A percentile compares a stretch with the other conserved stretches of the same genome.
These are phyloP conservation scores for Trebouxia gelatinosa DNA, from an alignment of 163 green algal species.

Conservation along the genomic window DNA sequence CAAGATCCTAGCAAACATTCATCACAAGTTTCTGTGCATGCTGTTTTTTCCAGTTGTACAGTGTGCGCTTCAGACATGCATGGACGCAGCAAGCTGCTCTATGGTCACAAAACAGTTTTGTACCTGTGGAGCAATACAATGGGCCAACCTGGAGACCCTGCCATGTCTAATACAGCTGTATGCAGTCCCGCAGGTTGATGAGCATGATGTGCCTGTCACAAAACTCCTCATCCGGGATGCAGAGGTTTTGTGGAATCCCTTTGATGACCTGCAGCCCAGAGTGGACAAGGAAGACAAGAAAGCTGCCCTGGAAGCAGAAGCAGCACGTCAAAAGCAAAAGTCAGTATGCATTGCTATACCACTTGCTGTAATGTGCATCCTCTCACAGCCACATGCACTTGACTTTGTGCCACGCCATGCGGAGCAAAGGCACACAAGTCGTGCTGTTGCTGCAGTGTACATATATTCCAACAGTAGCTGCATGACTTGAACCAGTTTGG, in stretches of 20 bases:
- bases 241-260: slow-evolving; percentile 95
- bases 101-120: neutral
- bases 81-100: neutral
- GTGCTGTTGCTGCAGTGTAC: neutral
- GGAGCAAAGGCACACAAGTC: no score
- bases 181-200: slow-evolving; percentile 37
- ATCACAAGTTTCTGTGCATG: neutral
- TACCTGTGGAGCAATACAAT: no score
- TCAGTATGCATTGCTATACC: neutral
- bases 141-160: neutral
- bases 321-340: slow-evolving; percentile 12
- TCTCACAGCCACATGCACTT: neutral
- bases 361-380: neutral
- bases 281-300: slow-evolving; percentile 42
- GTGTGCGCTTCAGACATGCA: no score
- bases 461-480: neutral
- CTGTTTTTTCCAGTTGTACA: neutral
- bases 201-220: slow-evolving; percentile 51
- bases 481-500: neutral
- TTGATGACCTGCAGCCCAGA: slow-evolving; percentile 91
- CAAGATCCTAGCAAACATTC: neutral
- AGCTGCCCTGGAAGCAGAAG: slow-evolving; percentile 35
- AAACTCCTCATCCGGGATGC: slow-evolving; percentile 56
- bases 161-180: no score
- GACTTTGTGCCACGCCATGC: neutral